Evolutionary conservation across 129 eudicot species (phyloP).

Genomic region (Dittrichia graveolens): DNA sequence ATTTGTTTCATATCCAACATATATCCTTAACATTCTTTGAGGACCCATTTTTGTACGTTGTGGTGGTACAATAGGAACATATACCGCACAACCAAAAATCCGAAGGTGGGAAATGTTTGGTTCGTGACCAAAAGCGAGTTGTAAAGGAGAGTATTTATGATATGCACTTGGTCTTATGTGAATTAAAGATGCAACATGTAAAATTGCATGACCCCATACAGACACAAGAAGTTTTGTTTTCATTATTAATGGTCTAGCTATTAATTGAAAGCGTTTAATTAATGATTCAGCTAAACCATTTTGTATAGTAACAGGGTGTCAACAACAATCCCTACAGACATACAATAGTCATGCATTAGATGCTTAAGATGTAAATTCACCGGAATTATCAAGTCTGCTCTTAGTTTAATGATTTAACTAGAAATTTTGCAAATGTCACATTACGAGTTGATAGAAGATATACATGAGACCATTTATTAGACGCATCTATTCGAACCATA

Average conservation of each 20-base stretch:
- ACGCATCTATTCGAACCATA: too few species aligned
- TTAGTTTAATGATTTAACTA: neutral
- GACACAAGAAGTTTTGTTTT: neutral
- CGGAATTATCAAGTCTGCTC: neutral
- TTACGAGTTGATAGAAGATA: too few species aligned
- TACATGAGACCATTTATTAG: too few species aligned
- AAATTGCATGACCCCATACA: neutral
- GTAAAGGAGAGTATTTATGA: neutral
- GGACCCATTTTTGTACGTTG: conserved; percentile 3
- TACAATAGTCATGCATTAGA: conserved; percentile 1
- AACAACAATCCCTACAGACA: neutral
- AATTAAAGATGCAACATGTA: neutral
- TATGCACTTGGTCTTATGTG: neutral
- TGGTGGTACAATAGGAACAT: conserved; percentile 4
- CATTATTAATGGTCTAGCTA: neutral
- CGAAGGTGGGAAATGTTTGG: neutral
- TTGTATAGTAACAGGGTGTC: neutral
- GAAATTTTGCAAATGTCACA: neutral
- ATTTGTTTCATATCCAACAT: neutral
- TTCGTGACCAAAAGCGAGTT: neutral
- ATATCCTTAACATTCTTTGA: neutral
- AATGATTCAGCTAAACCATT: neutral
- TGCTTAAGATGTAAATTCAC: neutral
- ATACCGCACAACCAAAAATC: neutral
- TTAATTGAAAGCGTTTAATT: neutral